These are phyloP conservation scores for Zancudomyces culisetae DNA, from an alignment of 371 early-diverging fungal species.

Conservation along the genomic window DNA sequence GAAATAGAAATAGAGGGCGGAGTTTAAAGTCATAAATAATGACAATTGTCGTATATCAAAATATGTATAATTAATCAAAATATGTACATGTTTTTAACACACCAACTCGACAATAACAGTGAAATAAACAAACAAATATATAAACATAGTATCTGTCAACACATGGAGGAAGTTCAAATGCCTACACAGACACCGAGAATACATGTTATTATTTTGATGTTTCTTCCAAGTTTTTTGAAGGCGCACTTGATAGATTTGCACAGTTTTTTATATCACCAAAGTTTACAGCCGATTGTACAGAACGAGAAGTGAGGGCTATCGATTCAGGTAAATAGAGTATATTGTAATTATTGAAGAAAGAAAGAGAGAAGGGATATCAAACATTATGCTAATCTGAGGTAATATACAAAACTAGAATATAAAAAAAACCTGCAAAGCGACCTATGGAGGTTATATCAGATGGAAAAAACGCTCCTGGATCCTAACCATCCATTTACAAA, in stretches of 20 bases:
- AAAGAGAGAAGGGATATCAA: neutral
- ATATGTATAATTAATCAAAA: no score
- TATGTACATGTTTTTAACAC: no score
- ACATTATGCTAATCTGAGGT: neutral
- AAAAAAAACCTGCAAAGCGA: conserved; percentile 80
- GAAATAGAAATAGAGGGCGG: no score
- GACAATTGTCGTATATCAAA: no score
- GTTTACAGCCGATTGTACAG: conserved; percentile 67
- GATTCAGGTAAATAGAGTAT: conserved; percentile 35
- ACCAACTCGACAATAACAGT: neutral
- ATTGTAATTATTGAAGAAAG: neutral
- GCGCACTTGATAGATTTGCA: conserved; percentile 83
- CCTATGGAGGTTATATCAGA: conserved; percentile 63
- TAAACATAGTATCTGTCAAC: conserved; percentile 48
- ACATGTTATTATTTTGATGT: conserved; percentile 95
- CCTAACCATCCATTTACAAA: conserved; percentile 64
- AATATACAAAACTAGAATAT: conserved; percentile 34
- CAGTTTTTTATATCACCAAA: conserved; percentile 85
- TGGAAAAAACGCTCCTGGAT: conserved; percentile 61
- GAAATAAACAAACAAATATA: neutral
- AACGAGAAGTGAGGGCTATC: conserved; percentile 82
- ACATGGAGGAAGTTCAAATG: conserved; percentile 89
- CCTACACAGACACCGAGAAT: conserved; percentile 72
- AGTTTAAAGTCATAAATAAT: no score
- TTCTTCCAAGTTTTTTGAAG: conserved; percentile 60